A percentile compares a stretch with the other conserved stretches of the same genome.
Conservation (phyloP, 2,329 filamentous ascomycete genomes). For the Colletotrichum melonis region DNA sequence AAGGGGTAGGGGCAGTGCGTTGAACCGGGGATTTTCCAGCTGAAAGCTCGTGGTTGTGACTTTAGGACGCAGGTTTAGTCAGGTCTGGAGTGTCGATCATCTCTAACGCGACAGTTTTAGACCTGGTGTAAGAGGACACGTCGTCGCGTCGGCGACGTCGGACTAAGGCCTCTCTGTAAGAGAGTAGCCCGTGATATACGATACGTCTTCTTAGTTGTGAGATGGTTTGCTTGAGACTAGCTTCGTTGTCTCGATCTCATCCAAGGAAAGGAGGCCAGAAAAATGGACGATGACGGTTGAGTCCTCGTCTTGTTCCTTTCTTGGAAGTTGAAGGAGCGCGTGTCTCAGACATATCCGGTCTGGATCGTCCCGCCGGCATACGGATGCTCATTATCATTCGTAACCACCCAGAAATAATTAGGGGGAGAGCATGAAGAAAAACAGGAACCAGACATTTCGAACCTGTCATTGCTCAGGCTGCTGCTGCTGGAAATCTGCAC, state of each 20-base stretch:
- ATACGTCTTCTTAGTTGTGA: too few species aligned
- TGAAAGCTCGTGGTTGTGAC: not conserved
- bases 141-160: not conserved
- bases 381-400: not conserved
- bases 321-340: not conserved
- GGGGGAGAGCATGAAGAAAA: constrained; percentile 1
- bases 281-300: not conserved
- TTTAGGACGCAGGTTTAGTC: not conserved
- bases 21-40: not conserved
- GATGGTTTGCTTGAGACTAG: not conserved
- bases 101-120: not conserved
- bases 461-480: not conserved
- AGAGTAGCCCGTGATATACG: not conserved
- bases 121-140: not conserved
- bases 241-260: not conserved
- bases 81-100: not conserved
- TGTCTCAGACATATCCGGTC: not conserved
- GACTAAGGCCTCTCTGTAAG: not conserved
- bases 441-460: not conserved
- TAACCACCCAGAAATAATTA: not conserved
- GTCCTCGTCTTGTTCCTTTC: not conserved
- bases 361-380: not conserved
- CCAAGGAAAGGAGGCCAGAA: not conserved
- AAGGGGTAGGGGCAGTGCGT: not conserved
- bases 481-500: not conserved